phyloP scores from a whole-genome alignment of 2,329 filamentous ascomycete genomes.

The Amauroascus niger region DNA sequence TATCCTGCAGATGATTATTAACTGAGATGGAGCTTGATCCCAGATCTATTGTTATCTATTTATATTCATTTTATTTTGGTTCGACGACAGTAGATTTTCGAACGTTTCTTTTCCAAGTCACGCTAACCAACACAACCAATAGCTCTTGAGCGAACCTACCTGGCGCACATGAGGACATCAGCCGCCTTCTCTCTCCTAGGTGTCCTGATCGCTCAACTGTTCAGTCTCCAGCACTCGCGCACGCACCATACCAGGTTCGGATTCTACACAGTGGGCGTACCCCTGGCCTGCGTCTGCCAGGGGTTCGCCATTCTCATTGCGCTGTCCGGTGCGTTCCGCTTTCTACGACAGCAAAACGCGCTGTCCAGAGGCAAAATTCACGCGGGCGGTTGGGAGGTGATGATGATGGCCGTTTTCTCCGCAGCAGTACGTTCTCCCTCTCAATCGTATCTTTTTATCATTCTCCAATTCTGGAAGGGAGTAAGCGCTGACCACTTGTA shows the following conservation, averaged over 20 bases:
- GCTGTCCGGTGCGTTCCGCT: conserved; percentile 44
- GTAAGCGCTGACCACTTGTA: not conserved
- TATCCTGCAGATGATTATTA: not conserved
- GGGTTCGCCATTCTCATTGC: conserved; percentile 38
- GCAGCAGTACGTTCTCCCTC: conserved; percentile 12
- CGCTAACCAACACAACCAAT: not conserved
- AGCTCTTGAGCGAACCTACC: conserved; percentile 67
- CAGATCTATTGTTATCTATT: not conserved
- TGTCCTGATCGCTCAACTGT: conserved; percentile 57
- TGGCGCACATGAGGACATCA: conserved; percentile 63
- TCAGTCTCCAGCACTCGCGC: conserved; percentile 47
- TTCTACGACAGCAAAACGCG: conserved; percentile 48
- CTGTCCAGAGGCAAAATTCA: conserved; percentile 36
- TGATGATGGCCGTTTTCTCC: conserved; percentile 6
- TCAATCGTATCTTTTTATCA: not conserved
- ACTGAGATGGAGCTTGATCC: not conserved
- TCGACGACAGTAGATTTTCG: too few species aligned
- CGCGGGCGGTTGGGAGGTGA: conserved; percentile 37
- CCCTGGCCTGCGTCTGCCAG: conserved; percentile 46
- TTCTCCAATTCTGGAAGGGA: not conserved
- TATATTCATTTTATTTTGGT: too few species aligned
- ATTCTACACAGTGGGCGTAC: conserved; percentile 52
- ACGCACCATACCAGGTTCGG: conserved; percentile 40
- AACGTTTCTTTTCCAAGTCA: too few species aligned
- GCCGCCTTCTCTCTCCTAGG: conserved; percentile 59